phyloP scores from a whole-genome alignment of 106 monocot genomes.

The Triglochin maritima region DNA sequence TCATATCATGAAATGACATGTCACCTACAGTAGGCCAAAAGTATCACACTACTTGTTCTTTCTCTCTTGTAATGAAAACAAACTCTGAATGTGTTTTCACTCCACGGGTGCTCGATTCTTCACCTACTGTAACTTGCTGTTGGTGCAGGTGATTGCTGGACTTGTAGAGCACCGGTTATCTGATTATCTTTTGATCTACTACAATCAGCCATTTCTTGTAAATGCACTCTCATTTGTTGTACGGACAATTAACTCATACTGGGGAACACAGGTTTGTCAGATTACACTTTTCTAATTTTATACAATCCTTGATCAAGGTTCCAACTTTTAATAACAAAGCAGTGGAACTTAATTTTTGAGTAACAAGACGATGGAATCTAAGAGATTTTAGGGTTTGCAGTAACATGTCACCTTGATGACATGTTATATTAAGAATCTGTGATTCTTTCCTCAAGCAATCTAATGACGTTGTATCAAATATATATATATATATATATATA shows the following conservation, averaged over 20 bases:
- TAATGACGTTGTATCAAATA: no score
- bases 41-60: no score
- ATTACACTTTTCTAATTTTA: background rate
- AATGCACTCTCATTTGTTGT: conserved; percentile 71
- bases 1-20: no score
- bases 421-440: no score
- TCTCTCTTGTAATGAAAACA: no score
- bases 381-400: no score
- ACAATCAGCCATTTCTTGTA: conserved; percentile 55
- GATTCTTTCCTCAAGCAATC: no score
- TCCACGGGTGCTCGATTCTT: no score
- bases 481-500: no score
- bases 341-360: background rate
- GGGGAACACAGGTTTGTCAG: conserved; percentile 78
- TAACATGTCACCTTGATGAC: no score
- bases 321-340: background rate
- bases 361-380: no score
- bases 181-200: conserved; percentile 49
- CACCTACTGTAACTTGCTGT: background rate
- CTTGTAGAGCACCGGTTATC: conserved; percentile 79
- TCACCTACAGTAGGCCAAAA: no score
- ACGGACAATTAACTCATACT: conserved; percentile 93
- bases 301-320: background rate
- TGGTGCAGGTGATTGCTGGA: conserved; percentile 74
- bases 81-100: background rate